phyloP scores from a whole-genome alignment of 2,329 filamentous ascomycete genomes.

The Exophiala xenobiotica region DNA sequence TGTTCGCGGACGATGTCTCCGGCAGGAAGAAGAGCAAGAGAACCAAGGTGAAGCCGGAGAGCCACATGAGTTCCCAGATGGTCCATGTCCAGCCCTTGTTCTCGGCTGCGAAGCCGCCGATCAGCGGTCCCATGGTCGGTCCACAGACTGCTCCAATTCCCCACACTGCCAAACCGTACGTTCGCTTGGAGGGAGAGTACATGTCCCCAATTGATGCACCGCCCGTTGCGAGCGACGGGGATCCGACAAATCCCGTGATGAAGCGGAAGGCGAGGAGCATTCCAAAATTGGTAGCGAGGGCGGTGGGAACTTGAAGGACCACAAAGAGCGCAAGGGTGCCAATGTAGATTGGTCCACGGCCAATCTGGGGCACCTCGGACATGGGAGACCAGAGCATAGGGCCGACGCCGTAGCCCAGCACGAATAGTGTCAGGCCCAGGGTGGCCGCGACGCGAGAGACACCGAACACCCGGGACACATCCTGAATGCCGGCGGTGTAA shows the following conservation, averaged over 20 bases:
- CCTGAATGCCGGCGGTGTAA: conserved; percentile 47
- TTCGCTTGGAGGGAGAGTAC: conserved; percentile 39
- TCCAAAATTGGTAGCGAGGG: conserved; percentile 51
- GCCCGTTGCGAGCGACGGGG: conserved; percentile 46
- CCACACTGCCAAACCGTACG: conserved; percentile 44
- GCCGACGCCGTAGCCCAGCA: conserved; percentile 47
- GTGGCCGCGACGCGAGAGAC: conserved; percentile 48
- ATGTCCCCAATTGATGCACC: conserved; percentile 48
- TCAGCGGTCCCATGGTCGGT: conserved; percentile 44
- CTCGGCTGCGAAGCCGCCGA: conserved; percentile 44
- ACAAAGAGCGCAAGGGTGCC: conserved; percentile 51
- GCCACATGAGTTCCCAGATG: conserved; percentile 44
- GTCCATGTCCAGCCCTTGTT: conserved; percentile 43
- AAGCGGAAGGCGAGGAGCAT: conserved; percentile 56
- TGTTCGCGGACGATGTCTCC: conserved; percentile 40
- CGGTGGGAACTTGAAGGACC: conserved; percentile 49
- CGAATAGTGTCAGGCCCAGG: conserved; percentile 52
- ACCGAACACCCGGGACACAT: conserved; percentile 45
- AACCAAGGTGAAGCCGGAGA: conserved; percentile 40
- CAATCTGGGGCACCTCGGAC: conserved; percentile 51
- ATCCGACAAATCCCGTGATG: conserved; percentile 52
- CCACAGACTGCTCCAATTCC: conserved; percentile 44
- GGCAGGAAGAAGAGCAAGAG: conserved; percentile 36
- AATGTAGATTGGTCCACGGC: conserved; percentile 52
- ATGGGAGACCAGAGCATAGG: conserved; percentile 48